These are phyloP conservation scores for Blastobotrys raffinosifermentans DNA, from an alignment of 1,139 yeast genomes.

Conservation along the genomic window DNA sequence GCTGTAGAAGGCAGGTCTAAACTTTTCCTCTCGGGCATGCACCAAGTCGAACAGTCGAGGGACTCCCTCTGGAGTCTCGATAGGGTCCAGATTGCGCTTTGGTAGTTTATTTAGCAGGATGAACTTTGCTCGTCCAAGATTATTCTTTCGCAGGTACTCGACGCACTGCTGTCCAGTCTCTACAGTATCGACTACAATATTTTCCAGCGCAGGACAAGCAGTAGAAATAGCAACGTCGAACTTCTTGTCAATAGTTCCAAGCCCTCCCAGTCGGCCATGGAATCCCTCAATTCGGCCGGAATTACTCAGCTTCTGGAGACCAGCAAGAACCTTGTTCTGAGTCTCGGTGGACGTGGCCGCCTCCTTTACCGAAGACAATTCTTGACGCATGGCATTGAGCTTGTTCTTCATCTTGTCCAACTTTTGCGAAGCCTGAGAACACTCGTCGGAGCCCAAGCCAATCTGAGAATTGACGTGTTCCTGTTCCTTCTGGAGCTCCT, in stretches of 20 bases:
- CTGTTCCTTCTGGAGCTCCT: conserved; percentile 39
- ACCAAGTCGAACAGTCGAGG: conserved; percentile 85
- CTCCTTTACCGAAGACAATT: conserved; percentile 58
- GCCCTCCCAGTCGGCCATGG: conserved; percentile 83
- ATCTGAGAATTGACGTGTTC: conserved; percentile 50
- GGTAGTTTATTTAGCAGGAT: conserved; percentile 73
- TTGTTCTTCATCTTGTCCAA: conserved; percentile 50
- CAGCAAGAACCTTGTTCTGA: conserved; percentile 66
- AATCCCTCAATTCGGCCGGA: conserved; percentile 85
- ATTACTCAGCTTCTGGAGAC: conserved; percentile 61
- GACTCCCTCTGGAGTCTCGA: conserved; percentile 69
- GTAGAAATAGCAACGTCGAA: conserved; percentile 94
- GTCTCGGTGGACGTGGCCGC: conserved; percentile 55
- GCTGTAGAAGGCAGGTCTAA: conserved; percentile 84
- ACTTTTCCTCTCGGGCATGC: conserved; percentile 55
- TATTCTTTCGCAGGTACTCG: conserved; percentile 75
- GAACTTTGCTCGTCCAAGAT: conserved; percentile 85
- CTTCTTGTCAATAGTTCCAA: conserved; percentile 80
- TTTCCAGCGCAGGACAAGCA: conserved; percentile 87
- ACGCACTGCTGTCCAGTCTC: conserved; percentile 92
- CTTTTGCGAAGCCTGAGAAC: conserved; percentile 42
- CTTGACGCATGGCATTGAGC: conserved; percentile 53
- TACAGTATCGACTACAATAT: conserved; percentile 90
- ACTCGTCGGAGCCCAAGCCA: conserved; percentile 52
- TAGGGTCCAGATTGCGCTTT: conserved; percentile 51